Evolutionary conservation across 1,139 yeast species (phyloP), one percentile per base, ranked within the genome.

Genomic region (Yamadazyma epiphylla): DNA sequence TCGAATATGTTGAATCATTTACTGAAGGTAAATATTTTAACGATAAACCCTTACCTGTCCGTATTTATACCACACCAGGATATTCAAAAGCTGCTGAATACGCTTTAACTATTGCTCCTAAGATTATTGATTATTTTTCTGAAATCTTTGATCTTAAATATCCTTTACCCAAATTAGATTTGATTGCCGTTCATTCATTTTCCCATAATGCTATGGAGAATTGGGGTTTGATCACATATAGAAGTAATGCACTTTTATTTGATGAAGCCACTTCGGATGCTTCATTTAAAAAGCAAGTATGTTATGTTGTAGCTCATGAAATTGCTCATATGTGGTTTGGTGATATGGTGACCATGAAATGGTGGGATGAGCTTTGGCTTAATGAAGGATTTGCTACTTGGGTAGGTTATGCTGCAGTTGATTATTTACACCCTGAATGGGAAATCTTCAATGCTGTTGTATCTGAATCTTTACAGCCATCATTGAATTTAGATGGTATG

Each of bases 141-240:
- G 58, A 66, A 40, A 67, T 78, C 19, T 82, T 82, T 49, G 80
- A 74, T 36, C 66, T 80, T 36, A 74, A 79, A 42, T 82, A 80
- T 48, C 84, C 85, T 17, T 64, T 82, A 42, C 86, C 89, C 27
- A 85, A 82, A 57, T 65, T 80, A 55, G 89, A 82, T 53, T 65
- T 80, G 57, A 77, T 86, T 39, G 88, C 87, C 9, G 82, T 81
- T 32, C 89, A 81, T 46, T 79, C 82, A 40, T 82, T 80, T 50
- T 70, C 83, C 16, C 86, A 82, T 31, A 86, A 85, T 47, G 91
- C 89, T 29, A 86, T 86, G 95, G 95, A 86, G 62, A 86, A 86
- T 64, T 84, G 89, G 85, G 95, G 95, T 31, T 63, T 85, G 37
- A 75, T 86, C 46, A 85, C 95, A 12, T 86, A 82, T 63, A 77